Base-by-base conservation (phyloP, 306 rosid species). In the Trichosanthes truncata region DNA sequence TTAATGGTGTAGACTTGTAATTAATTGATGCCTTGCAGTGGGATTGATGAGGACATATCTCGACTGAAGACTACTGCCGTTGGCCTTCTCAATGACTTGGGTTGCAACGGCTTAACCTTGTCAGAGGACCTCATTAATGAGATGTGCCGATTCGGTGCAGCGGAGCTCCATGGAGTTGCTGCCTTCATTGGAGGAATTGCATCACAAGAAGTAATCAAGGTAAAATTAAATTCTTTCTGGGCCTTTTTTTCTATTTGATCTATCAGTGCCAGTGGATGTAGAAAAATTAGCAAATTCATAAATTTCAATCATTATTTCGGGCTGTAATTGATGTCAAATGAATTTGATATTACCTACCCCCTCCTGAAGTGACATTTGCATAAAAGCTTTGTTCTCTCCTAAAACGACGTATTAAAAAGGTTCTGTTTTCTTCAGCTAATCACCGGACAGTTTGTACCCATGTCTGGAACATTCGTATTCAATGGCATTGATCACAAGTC, bases 161-260 rank as follows among this genome's bases (percentile, higher is more conserved):
- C 99, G 0, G 97, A 95, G 87, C 97, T 95, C 74, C 99, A 95
- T 76, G 88, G 89, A 33, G 94, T 93, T 78, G 93, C 99, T 85
- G 97, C 99, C 79, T 91, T 95, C 86, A 83, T 90, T 45, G 99
- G 99, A 79, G 99, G 99, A 82, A 88, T 92, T 80, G 97, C 97
- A 62, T 95, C 99, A 0, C 97, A 95, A 84, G 99, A 95, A 93
- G 93, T 90, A 77, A 95, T 95, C 84, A 95, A 95, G 97, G 99
- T 93, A 68, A 65, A 15, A 36, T 35, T 45, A 29, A 76, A n/a
- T 40, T 4, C 51, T 67, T 67, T 67, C 74, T 33, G 73, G 45
- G 38, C 67, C 38, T 6, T 13, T 13, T n/a, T 29, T 12, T 12
- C 7, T 14, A 12, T 29, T 60, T 26, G 18, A 60, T 29, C 20